Base-by-base conservation (phyloP, 306 rosid species). In the Heteromeles arbutifolia region DNA sequence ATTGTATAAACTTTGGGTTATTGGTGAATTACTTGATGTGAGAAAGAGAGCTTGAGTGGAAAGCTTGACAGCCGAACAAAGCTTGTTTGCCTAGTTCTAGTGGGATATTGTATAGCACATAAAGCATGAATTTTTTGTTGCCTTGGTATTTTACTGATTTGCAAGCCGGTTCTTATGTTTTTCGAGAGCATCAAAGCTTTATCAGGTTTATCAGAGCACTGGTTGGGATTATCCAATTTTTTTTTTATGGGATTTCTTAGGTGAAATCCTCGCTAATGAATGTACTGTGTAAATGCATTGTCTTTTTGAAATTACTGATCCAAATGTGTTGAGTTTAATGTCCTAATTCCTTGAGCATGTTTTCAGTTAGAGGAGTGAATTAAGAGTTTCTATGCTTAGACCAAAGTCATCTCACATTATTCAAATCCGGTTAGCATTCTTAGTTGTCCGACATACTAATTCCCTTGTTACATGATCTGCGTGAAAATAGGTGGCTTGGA, bases 401-500 rank as follows among this genome's bases (percentile, higher is more conserved):
- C 54, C 26, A 24, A 31, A 37, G 48, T 18, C 43, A 73, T 26
- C 63, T 80, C 29, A 32, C 74, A 64, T 25, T 19, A 25, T 41
- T 43, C 43, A 39, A 61, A 6, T 44, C 48, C 13, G 62, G 24
- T 31, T 44, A 74, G 43, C 43, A 18, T 29, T 74, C 26, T 18
- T 67, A 69, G 29, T 63, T 71, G 15, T 76, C 67, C 44, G 43
- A 61, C 26, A 22, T 65, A 75, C 73, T 79, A 53, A 70, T 83
- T 11, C 22, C 31, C 22, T 18, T 37, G 52, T 75, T 50, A 64
- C 44, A 63, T 62, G 63, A 69, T 81, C 57, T 45, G 25, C 76
- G 75, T 67, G 31, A 9, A 25, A 80, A 28, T 83, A 94, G 98
- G 98, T 91, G 91, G 98, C 81, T 88, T 87, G 94, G 93, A 67